A percentile compares a stretch with the other conserved stretches of the same genome.
Evolutionary conservation across 2,329 filamentous ascomycete species (phyloP).

Genomic region (Colletotrichum sp.): DNA sequence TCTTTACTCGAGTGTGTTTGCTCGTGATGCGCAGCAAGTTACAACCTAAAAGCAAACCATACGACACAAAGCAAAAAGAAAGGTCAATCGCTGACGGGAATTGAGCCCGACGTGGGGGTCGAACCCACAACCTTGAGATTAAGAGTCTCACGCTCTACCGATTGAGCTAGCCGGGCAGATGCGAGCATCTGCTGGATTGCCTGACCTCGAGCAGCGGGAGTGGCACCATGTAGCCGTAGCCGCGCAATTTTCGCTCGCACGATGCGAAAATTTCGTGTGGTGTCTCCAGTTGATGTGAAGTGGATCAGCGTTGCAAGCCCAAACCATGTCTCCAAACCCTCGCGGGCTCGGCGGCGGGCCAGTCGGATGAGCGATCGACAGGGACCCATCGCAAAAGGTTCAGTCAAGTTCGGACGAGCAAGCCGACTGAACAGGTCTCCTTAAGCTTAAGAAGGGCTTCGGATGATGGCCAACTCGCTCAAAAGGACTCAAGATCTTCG

Average conservation of each 20-base stretch:
- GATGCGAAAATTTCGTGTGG: neutral
- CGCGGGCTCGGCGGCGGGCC: neutral
- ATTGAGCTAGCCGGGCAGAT: slow-evolving; percentile 67
- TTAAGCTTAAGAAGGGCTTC: neutral
- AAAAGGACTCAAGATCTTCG: neutral
- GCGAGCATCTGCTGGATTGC: neutral
- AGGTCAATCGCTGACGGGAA: slow-evolving; percentile 22
- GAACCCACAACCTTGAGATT: slow-evolving; percentile 29
- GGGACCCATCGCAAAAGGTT: neutral
- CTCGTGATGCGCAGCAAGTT: too few species aligned
- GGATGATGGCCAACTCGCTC: neutral
- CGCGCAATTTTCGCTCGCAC: neutral
- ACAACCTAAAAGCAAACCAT: neutral
- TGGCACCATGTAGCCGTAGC: neutral
- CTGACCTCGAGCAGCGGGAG: fast-evolving
- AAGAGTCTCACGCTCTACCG: slow-evolving; percentile 78
- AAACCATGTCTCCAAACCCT: neutral
- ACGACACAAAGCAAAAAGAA: neutral
- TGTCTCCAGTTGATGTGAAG: neutral
- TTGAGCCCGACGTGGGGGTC: slow-evolving; percentile 29
- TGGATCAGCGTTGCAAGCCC: neutral
- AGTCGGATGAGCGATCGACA: neutral
- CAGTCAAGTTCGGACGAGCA: neutral
- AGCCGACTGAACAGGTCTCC: neutral
- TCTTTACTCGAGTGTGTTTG: too few species aligned